Base-by-base conservation (phyloP, 257 asterid species). In the Eustoma russellianum region DNA sequence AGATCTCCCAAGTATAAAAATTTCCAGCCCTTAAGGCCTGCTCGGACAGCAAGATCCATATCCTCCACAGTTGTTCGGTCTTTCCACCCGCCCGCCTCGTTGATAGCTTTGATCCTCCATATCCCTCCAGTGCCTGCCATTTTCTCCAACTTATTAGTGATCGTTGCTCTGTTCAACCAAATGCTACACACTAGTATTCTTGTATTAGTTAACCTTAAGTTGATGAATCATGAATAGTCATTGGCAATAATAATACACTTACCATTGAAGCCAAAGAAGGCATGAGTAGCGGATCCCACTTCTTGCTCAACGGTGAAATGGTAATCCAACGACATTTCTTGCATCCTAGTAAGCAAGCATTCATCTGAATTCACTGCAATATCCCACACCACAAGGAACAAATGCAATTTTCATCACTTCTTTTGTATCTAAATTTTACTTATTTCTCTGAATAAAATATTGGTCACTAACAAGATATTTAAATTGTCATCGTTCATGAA, bases 71-170 rank as follows among this genome's bases (percentile, higher is more conserved):
- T 91, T 13, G 96, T 86, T 48, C 98, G 62, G 63, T 81, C 98
- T 55, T 90, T 90, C 98, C 98, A 90, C 0, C 98, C 98, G 9
- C 98, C 98, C 0, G 98, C 98, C 73, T 82, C 98, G 59, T 82
- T 74, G 41, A 90, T 90, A 2, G 96, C 96, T 5, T 77, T 84
- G 54, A 90, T 81, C 71, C 98, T 83, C 98, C 98, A 90, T 73
- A 90, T 73, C 6, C 98, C 96, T 51, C 96, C 96, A 6, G 96
- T 84, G 56, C 96, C 96, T 83, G 34, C 49, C 13, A 48, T 16
- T 34, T n/a, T 13, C 18, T 16, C 33, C 55, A 50, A 44, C 9
- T 59, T 47, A 9, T 15, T 17, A 10, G 48, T 6, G 9, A 38
- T 38, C 43, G 7, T 38, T 38, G 12, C 12, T 38, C 43, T 38